These are phyloP conservation scores for Colletotrichum sp. DNA, from an alignment of 2,329 filamentous ascomycete genomes.

Conservation along the genomic window DNA sequence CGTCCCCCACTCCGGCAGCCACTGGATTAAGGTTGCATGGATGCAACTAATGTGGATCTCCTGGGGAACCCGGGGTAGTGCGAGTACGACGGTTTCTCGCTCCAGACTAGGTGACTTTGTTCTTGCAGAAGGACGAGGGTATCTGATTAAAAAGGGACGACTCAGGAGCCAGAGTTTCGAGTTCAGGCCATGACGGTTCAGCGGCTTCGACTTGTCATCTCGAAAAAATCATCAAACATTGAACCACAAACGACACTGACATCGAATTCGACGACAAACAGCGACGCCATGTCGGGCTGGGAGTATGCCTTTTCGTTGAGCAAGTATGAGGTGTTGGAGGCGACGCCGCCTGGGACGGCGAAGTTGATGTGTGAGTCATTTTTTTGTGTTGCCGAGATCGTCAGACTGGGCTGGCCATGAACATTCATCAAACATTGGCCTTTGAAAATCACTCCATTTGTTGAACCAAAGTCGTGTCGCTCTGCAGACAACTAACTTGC, in stretches of 20 bases:
- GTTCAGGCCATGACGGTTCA: not conserved
- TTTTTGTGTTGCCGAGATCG: not conserved
- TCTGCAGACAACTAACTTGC: not conserved
- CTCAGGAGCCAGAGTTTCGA: not conserved
- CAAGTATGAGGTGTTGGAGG: slow-evolving; percentile 20
- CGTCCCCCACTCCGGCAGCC: slow-evolving; percentile 13
- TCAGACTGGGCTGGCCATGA: not conserved
- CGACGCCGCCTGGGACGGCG: slow-evolving; percentile 24
- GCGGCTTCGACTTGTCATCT: not conserved
- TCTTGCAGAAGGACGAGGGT: not conserved
- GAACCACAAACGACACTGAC: not conserved
- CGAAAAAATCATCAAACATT: not conserved
- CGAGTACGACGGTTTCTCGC: not conserved
- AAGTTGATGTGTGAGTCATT: slow-evolving; percentile 22
- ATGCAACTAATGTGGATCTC: not conserved
- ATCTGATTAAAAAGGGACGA: not conserved
- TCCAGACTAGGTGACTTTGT: not conserved
- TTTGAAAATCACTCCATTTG: too few relatives aligned
- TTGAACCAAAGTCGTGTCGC: too few relatives aligned
- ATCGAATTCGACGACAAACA: not conserved
- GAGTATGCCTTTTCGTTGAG: slow-evolving; percentile 24
- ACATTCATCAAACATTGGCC: too few relatives aligned
- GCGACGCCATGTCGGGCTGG: slow-evolving; percentile 17
- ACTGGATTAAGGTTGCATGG: not conserved
- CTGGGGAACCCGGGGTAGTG: slow-evolving; percentile 9